A percentile compares a stretch with the other conserved stretches of the same genome.
Conservation (phyloP, 768 basidiomycete genomes). For the Suillus occidentalis region DNA sequence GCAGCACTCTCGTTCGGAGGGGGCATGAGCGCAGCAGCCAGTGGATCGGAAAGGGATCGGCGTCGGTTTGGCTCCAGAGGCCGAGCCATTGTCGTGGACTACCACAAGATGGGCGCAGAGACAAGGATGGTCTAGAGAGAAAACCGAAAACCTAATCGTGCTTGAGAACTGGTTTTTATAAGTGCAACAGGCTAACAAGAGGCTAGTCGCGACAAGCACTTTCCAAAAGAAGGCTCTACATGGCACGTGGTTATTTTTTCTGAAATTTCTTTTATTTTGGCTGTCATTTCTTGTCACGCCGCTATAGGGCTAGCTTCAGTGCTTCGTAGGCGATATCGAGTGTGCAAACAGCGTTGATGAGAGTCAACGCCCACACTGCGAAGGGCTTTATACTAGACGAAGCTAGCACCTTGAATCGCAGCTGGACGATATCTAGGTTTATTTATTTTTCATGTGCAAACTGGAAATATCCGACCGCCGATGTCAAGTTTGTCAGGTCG, state of each 20-base stretch:
- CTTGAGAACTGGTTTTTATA: slow-evolving; percentile 18
- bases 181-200: slow-evolving; percentile 11
- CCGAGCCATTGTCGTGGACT: slow-evolving; percentile 20
- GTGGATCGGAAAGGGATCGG: slow-evolving; percentile 64
- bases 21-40: slow-evolving; percentile 64
- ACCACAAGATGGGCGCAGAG: background rate
- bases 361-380: background rate
- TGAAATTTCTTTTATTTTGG: background rate
- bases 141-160: slow-evolving; percentile 18
- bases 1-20: slow-evolving; percentile 70
- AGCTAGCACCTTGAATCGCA: background rate
- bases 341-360: background rate
- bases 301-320: background rate
- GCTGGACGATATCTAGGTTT: background rate
- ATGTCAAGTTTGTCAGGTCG: slow-evolving; percentile 2
- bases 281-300: background rate
- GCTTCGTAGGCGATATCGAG: background rate
- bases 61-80: slow-evolving; percentile 39
- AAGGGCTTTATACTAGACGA: background rate
- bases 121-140: slow-evolving; percentile 4
- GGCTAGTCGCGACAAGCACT: slow-evolving; percentile 21
- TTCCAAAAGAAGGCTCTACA: slow-evolving; percentile 24
- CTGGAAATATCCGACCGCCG: background rate
- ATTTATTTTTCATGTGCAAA: background rate
- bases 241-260: background rate